Base-by-base conservation (phyloP, 176 grass and related monocot species). In the Eleusine coracana region DNA sequence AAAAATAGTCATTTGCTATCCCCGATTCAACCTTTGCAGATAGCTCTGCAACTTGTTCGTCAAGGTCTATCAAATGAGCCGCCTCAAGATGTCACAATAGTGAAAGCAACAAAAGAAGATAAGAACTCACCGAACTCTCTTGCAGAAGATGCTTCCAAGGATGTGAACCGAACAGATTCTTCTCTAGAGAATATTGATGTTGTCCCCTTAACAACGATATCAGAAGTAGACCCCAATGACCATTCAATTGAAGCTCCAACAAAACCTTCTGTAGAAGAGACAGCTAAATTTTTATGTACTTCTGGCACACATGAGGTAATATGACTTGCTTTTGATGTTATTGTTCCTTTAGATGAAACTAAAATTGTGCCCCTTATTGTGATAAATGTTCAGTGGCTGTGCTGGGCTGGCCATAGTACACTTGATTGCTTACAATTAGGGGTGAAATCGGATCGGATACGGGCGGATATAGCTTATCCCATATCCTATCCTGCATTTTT, bases 21-120 rank as follows among this genome's bases (percentile, higher is more conserved):
- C 51, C 2, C 72, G 48, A 37, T 73, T 80, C 42, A 63, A 36
- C 40, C 17, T 69, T 71, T 45, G 48, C 83, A 97, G 94, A 97
- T 97, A 83, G 94, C 94, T 93, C 80, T 97, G 64, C 89, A 88
- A 71, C 91, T 97, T 73, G 94, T 97, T 78, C 94, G 94, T 66
- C 86, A 85, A 87, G 89, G 84, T 13, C 84, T 88, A 31, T 85
- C 91, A 65, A 89, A 89, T 78, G 80, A 89, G 18, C 64, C 88
- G 85, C 71, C 70, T 66, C 67, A 75, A 76, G 89, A 89, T 56
- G 70, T 83, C 66, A 77, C 78, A 75, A 80, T 77, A 61, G 28
- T 50, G 34, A 67, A 86, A 89, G 58, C 51, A 80, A 70, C 39
- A 20, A 75, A 66, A 68, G 67, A 82, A 86, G 84, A 80, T 68